These are phyloP conservation scores for Rhynchosporium graminicola DNA, from an alignment of 2,329 filamentous ascomycete species.

Conservation along the genomic window DNA sequence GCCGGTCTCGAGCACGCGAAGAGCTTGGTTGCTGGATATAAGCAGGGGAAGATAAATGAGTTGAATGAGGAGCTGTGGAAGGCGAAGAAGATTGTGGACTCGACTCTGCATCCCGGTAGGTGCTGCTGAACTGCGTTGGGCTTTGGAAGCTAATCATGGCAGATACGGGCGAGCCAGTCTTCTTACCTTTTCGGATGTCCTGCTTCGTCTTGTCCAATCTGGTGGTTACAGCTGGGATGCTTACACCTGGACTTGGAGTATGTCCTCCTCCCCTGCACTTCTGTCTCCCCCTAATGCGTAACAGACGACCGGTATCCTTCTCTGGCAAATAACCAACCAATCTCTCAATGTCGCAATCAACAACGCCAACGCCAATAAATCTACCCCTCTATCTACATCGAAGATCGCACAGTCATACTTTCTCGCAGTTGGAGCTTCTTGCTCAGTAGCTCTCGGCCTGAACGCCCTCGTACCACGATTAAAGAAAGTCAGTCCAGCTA, in stretches of 20 bases:
- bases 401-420: constrained; percentile 88
- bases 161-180: constrained; percentile 92
- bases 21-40: constrained; percentile 77
- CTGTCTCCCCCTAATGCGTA: constrained; percentile 15
- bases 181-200: constrained; percentile 97
- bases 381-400: constrained; percentile 77
- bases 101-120: constrained; percentile 90
- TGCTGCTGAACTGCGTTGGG: constrained; percentile 1
- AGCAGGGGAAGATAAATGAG: constrained; percentile 72
- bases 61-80: constrained; percentile 94
- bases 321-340: constrained; percentile 96
- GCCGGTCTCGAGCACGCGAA: constrained; percentile 85
- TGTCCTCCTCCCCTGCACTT: constrained; percentile 30
- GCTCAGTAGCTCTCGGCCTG: constrained; percentile 87
- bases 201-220: constrained; percentile 92
- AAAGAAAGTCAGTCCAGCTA: constrained; percentile 71
- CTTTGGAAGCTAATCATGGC: constrained; percentile 20
- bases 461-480: constrained; percentile 87
- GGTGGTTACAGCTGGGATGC: constrained; percentile 94
- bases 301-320: constrained; percentile 78
- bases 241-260: constrained; percentile 81
- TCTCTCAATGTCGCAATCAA: constrained; percentile 98
- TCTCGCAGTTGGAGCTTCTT: constrained; percentile 88
- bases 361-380: constrained; percentile 97
- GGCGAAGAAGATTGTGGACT: constrained; percentile 96